phyloP scores from a whole-genome alignment of 441 rosid genomes.

The Pelargonium myrrhifolium region DNA sequence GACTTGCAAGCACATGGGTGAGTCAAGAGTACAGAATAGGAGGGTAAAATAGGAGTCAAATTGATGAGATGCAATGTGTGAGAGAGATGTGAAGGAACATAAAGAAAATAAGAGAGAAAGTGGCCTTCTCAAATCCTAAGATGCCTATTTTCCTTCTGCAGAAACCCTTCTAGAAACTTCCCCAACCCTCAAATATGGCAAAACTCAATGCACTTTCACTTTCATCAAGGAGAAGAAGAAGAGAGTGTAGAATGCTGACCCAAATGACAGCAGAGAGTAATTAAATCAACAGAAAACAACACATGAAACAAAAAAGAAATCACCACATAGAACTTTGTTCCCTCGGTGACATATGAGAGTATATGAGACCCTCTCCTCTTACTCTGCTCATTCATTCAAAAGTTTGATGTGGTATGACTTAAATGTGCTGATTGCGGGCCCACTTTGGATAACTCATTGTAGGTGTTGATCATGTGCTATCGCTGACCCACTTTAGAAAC shows the following conservation, averaged over 20 bases:
- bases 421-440: too few relatives aligned
- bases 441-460: too few relatives aligned
- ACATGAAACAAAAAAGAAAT: slow-evolving; percentile 69
- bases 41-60: not conserved
- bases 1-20: not conserved
- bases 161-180: slow-evolving; percentile 53
- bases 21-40: not conserved
- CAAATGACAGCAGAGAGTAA: not conserved
- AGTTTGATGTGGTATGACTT: not conserved
- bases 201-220: slow-evolving; percentile 48
- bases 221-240: too few relatives aligned
- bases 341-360: not conserved
- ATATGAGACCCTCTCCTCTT: not conserved
- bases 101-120: too few relatives aligned
- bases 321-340: slow-evolving; percentile 30
- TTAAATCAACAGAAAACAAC: slow-evolving; percentile 62
- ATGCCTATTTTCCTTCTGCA: slow-evolving; percentile 63
- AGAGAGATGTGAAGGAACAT: too few relatives aligned
- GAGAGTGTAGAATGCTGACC: not conserved
- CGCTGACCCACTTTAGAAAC: too few relatives aligned
- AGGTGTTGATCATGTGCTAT: too few relatives aligned
- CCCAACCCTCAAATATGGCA: slow-evolving; percentile 38
- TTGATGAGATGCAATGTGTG: too few relatives aligned
- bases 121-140: slow-evolving; percentile 35
- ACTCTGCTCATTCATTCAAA: not conserved